These are phyloP conservation scores for Aureobasidium sp. DNA, from an alignment of 2,329 filamentous ascomycete genomes.

Conservation along the genomic window DNA sequence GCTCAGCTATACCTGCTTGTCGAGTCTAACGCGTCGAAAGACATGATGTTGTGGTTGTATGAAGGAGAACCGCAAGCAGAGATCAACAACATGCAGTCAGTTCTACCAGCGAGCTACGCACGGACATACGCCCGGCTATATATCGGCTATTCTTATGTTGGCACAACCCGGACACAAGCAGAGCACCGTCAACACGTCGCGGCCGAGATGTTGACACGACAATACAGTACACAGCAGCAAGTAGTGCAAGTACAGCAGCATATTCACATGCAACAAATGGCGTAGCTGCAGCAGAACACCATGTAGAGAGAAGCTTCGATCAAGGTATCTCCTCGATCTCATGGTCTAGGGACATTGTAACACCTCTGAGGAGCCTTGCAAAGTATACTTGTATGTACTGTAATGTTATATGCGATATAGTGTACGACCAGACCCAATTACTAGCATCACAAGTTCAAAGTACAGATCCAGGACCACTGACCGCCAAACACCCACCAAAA, in stretches of 20 bases:
- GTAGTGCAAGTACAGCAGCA: constrained; percentile 60
- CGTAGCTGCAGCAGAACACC: constrained; percentile 55
- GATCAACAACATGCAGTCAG: not conserved
- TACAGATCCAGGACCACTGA: too few species aligned
- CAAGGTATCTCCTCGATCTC: not conserved
- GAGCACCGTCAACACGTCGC: not conserved
- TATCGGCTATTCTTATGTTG: not conserved
- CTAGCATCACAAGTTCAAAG: too few species aligned
- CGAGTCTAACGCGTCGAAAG: too few species aligned
- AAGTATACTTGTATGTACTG: not conserved
- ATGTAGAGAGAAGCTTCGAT: constrained; percentile 89
- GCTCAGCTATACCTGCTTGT: too few species aligned
- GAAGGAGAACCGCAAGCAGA: not conserved
- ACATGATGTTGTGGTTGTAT: not conserved
- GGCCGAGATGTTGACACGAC: not conserved
- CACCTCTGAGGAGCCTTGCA: too few species aligned
- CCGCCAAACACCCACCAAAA: too few species aligned
- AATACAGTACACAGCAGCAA: constrained; percentile 21
- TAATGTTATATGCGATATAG: rapidly evolving
- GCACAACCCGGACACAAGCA: not conserved
- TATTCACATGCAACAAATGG: constrained; percentile 45
- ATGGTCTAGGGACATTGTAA: too few species aligned
- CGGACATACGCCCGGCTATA: not conserved
- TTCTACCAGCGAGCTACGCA: not conserved
- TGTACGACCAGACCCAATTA: not conserved